Evolutionary conservation across 192 early-diverging fungal genomes (phyloP), one percentile per base, ranked within the genome.

Genomic region (Coemansia asiatica): DNA sequence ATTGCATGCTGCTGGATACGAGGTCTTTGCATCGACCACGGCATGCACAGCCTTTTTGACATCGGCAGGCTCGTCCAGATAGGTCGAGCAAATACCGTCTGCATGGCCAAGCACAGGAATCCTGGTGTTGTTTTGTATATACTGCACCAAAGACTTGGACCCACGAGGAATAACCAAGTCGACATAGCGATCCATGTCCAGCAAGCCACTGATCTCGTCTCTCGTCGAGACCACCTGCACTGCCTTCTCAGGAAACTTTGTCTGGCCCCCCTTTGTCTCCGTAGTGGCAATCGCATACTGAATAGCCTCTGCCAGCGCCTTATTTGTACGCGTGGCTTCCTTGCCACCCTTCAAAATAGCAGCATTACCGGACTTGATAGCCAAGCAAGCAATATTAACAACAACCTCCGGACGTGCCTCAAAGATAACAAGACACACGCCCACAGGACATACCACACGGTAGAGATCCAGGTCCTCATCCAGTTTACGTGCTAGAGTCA

Each of bases 81-180:
- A 99, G 6, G 92, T 87, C 7, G 94, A 89, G 84, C 97, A 99
- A 48, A 99, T 74, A 22, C 97, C 97, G 79, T 99, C 97, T 29
- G 97, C 97, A 69, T 99, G 97, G 48, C 97, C 97, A 27, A 99
- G 85, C n/a, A 99, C 97, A 26, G 97, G 97, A 64, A 99, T 99
- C 56, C 97, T 91, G 16, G 96, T 98, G 72, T 90, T 90, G 56
- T 89, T 90, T 72, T 96, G 92, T 54, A 98, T 92, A 72, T 94
- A 87, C 33, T 89, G 87, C 46, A 99, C 95, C 50, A 99, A 82
- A 53, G 87, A 82, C 66, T 95, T 96, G 57, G 91, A 93, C 18
- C 97, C 97, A 47, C 97, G 82, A 2, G 97, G 97, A 70, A 99
- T 92, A 15, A 96, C 95, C 66, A 99, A 64, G 72, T 99, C 97